Conservation (phyloP, 768 basidiomycete genomes). For the Suillus subalutaceus region DNA sequence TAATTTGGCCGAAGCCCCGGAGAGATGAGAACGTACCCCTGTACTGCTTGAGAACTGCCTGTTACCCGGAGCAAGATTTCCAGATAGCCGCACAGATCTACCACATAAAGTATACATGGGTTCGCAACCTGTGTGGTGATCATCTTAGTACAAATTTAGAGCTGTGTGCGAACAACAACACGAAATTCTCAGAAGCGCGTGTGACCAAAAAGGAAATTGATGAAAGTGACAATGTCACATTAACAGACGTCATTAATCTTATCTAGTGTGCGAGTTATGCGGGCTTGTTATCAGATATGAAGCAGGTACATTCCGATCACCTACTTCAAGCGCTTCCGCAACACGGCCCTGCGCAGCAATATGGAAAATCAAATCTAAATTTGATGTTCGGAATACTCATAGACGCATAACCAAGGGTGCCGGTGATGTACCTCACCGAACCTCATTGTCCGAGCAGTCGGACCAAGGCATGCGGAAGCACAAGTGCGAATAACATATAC, state of each 20-base stretch:
- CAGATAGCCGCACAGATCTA: not conserved
- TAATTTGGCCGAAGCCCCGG: not conserved
- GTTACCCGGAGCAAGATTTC: not conserved
- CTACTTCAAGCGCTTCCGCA: not conserved
- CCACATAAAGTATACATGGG: not conserved
- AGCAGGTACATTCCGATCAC: not conserved
- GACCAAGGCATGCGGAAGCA: not conserved
- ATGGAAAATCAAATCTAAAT: not conserved
- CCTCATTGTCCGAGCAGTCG: not conserved
- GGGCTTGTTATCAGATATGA: not conserved
- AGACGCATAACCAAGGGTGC: not conserved
- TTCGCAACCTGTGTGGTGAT: not conserved
- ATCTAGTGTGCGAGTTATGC: too few relatives aligned
- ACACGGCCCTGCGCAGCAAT: not conserved
- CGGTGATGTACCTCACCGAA: not conserved
- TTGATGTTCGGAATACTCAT: not conserved
- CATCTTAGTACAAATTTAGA: not conserved
- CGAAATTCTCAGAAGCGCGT: not conserved
- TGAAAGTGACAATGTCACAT: too few relatives aligned
- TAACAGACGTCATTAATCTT: too few relatives aligned
- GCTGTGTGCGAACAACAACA: not conserved
- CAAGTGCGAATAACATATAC: not conserved
- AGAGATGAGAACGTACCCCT: slow-evolving; percentile 18
- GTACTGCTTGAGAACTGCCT: slow-evolving; percentile 19
- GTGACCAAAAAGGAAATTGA: not conserved